phyloP scores from a whole-genome alignment of 495 filamentous ascomycete species.

The Penicillium macrosclerotiorum region DNA sequence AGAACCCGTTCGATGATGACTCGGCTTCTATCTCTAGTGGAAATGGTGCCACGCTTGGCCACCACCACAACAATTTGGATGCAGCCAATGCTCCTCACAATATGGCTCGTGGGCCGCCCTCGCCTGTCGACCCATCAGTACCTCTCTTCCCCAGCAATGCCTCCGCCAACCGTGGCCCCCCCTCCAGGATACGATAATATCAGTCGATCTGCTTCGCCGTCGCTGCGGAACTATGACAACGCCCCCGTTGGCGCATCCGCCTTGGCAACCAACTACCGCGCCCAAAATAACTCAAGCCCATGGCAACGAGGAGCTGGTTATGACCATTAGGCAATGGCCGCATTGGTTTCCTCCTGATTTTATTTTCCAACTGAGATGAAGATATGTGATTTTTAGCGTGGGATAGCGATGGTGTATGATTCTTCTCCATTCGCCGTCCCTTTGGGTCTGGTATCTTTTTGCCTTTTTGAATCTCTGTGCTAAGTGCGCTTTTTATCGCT shows the following conservation, averaged over 20 bases:
- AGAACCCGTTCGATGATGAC: constrained; percentile 75
- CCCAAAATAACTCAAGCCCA: constrained; percentile 58
- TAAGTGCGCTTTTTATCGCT: constrained; percentile 9
- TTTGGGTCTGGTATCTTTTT: constrained; percentile 17
- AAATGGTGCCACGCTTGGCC: constrained; percentile 33
- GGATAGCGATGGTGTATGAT: constrained; percentile 30
- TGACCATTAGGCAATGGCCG: constrained; percentile 50
- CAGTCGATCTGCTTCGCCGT: constrained; percentile 36
- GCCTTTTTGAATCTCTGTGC: constrained; percentile 10
- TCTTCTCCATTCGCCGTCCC: constrained; percentile 23
- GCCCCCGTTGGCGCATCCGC: constrained; percentile 31
- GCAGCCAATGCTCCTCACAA: constrained; percentile 12
- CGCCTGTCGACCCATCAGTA: constrained; percentile 62
- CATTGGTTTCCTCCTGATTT: constrained; percentile 18
- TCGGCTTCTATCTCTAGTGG: constrained; percentile 62
- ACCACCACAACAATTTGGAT: constrained; percentile 29
- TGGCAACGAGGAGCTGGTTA: constrained; percentile 69
- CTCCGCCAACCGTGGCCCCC: constrained; percentile 31
- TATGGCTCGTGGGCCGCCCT: constrained; percentile 27
- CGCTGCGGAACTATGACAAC: constrained; percentile 30
- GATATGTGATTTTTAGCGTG: constrained; percentile 44
- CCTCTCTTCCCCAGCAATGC: constrained; percentile 57
- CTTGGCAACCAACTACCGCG: constrained; percentile 35
- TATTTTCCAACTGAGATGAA: constrained; percentile 36
- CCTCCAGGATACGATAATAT: constrained; percentile 35